Conservation (phyloP, 2,329 filamentous ascomycete species). For the Fonsecaea monophora region DNA sequence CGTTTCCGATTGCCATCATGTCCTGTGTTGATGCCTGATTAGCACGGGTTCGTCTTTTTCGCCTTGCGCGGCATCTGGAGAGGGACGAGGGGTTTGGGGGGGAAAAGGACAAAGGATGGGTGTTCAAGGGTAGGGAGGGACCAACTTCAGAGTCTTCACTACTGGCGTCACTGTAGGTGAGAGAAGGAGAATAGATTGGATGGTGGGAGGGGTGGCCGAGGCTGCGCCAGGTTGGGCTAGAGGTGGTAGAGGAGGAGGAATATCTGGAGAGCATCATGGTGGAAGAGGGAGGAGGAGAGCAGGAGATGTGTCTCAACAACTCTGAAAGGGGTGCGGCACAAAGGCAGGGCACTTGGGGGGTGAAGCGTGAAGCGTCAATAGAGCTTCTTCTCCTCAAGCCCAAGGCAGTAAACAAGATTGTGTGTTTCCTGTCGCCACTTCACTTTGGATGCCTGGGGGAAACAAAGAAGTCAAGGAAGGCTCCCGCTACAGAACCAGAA, state of each 20-base stretch:
- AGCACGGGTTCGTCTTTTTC: constrained; percentile 11
- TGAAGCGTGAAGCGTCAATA: constrained; percentile 8
- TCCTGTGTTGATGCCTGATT: constrained; percentile 36
- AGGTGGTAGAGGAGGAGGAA: constrained; percentile 25
- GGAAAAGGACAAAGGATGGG: not conserved
- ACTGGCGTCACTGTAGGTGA: constrained; percentile 37
- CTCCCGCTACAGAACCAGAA: constrained; percentile 15
- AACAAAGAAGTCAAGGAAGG: constrained; percentile 33
- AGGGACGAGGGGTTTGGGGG: not conserved
- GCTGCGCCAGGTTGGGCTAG: constrained; percentile 20
- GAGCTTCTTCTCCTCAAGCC: not conserved
- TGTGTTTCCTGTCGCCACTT: constrained; percentile 7
- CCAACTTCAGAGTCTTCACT: constrained; percentile 36
- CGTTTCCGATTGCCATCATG: constrained; percentile 36
- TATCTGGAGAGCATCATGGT: constrained; percentile 30
- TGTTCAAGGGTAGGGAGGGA: not conserved
- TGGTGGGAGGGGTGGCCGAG: constrained; percentile 30
- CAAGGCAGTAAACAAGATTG: constrained; percentile 7
- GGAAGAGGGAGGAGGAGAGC: not conserved
- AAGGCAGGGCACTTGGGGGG: constrained; percentile 4
- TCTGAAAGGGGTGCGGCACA: constrained; percentile 24
- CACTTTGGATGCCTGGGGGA: constrained; percentile 15
- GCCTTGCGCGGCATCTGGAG: constrained; percentile 5
- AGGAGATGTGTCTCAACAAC: constrained; percentile 6
- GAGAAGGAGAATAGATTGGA: constrained; percentile 33